Evolutionary conservation across 2,329 filamentous ascomycete genomes (phyloP).

Genomic region (Pyrenophora graminea): DNA sequence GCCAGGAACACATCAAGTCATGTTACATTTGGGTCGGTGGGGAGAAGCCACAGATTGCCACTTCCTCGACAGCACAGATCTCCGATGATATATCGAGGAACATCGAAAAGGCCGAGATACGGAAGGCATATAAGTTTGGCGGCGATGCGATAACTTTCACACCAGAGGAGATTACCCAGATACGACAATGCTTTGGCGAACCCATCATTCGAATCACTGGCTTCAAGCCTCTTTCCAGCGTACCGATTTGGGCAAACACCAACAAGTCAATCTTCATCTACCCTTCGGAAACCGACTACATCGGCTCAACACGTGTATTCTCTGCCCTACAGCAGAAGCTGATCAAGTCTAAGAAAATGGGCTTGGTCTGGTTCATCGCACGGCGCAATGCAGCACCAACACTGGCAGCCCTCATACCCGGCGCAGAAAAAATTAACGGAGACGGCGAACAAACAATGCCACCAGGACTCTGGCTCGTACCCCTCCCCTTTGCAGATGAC

Average conservation of each 20-base stretch:
- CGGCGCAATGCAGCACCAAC: conserved; percentile 78
- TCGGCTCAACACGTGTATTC: conserved; percentile 92
- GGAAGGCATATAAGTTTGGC: conserved; percentile 95
- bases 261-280: conserved; percentile 92
- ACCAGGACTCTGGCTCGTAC: conserved; percentile 84
- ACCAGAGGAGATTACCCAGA: conserved; percentile 75
- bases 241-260: conserved; percentile 82
- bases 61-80: conserved; percentile 72
- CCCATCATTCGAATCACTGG: conserved; percentile 87
- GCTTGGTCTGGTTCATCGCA: conserved; percentile 85
- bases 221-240: conserved; percentile 78
- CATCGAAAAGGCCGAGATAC: conserved; percentile 79
- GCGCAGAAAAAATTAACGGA: conserved; percentile 65
- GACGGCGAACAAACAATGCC: conserved; percentile 72
- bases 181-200: conserved; percentile 76
- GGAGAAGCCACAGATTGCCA: conserved; percentile 81
- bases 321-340: conserved; percentile 89
- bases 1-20: conserved; percentile 77
- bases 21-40: conserved; percentile 88
- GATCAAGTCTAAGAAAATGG: conserved; percentile 76
- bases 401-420: conserved; percentile 81
- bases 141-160: conserved; percentile 87
- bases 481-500: conserved; percentile 88
- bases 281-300: conserved; percentile 84
- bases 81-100: conserved; percentile 77